phyloP scores from a whole-genome alignment of 768 basidiomycete species.

The Neoboletus magnificus region DNA sequence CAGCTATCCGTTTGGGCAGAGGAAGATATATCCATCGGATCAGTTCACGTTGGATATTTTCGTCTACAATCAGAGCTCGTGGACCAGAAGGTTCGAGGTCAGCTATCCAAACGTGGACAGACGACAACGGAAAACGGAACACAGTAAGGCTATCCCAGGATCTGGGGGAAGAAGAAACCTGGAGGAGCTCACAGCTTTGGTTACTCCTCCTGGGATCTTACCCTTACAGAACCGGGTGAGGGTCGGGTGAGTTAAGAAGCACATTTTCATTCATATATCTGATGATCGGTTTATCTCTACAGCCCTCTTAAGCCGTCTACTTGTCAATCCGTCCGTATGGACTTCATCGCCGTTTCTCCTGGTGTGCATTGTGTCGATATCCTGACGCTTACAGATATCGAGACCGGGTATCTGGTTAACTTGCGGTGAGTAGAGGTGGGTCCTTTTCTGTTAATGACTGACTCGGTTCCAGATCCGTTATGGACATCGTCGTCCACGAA shows the following conservation, averaged over 20 bases:
- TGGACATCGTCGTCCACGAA: constrained; percentile 75
- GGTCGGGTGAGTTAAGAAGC: constrained; percentile 58
- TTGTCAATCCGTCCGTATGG: constrained; percentile 84
- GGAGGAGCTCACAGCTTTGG: constrained; percentile 30
- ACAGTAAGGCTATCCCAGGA: constrained; percentile 20
- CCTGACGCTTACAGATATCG: constrained; percentile 70
- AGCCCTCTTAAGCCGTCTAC: constrained; percentile 79
- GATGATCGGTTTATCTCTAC: constrained; percentile 1
- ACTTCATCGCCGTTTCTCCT: constrained; percentile 75
- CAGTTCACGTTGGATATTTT: constrained; percentile 82
- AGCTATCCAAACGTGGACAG: constrained; percentile 57
- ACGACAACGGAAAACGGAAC: constrained; percentile 37
- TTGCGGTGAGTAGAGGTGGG: constrained; percentile 49
- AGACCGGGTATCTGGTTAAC: constrained; percentile 68
- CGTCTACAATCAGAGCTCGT: constrained; percentile 76
- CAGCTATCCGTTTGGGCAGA: constrained; percentile 20
- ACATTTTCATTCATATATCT: neutral
- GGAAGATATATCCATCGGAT: constrained; percentile 68
- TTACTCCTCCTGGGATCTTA: constrained; percentile 56
- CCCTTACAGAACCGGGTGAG: constrained; percentile 76
- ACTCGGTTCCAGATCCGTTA: constrained; percentile 52
- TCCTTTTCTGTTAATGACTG: neutral
- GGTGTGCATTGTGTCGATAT: constrained; percentile 77
- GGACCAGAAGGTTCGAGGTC: constrained; percentile 76
- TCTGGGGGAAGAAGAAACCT: constrained; percentile 15